Conservation (phyloP, 2,329 filamentous ascomycete genomes). For the Lasiodiplodia sp. region DNA sequence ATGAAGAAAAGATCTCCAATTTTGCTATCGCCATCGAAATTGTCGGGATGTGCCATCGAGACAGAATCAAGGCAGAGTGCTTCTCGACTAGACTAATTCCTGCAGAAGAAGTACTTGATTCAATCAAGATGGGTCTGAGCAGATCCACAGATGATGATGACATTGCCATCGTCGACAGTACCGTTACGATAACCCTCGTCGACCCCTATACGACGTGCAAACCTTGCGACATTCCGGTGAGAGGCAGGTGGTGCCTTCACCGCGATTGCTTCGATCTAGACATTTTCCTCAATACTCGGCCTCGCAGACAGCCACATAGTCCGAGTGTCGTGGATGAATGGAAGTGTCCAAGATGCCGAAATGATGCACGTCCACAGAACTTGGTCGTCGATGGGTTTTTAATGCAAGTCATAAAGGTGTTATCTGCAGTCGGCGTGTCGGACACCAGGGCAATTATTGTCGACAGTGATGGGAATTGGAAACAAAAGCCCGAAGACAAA, state of each 20-base stretch:
- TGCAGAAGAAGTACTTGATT: conserved; percentile 59
- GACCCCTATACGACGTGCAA: conserved; percentile 55
- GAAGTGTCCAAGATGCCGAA: conserved; percentile 84
- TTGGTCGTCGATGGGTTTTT: conserved; percentile 80
- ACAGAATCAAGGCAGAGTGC: conserved; percentile 44
- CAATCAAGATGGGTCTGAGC: conserved; percentile 62
- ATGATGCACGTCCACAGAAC: conserved; percentile 76
- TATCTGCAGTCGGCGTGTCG: conserved; percentile 60
- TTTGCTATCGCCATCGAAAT: conserved; percentile 76
- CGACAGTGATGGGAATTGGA: conserved; percentile 59
- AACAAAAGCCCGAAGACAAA: conserved; percentile 9
- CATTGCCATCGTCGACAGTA: conserved; percentile 49
- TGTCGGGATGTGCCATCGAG: conserved; percentile 62
- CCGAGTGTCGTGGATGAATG: conserved; percentile 69
- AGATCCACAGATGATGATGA: conserved; percentile 55
- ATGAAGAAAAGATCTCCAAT: conserved; percentile 48
- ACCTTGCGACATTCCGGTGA: conserved; percentile 74
- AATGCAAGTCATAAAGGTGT: conserved; percentile 62
- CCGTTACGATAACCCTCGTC: conserved; percentile 52
- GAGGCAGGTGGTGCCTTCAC: conserved; percentile 74
- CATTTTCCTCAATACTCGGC: conserved; percentile 76
- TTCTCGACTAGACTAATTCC: conserved; percentile 45
- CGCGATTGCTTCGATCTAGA: conserved; percentile 90
- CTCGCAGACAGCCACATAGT: conserved; percentile 37
- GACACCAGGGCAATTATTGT: conserved; percentile 69